Evolutionary conservation across 371 early-diverging fungal species (phyloP), one percentile per base, ranked within the genome.

Genomic region (Mucor saturninus): DNA sequence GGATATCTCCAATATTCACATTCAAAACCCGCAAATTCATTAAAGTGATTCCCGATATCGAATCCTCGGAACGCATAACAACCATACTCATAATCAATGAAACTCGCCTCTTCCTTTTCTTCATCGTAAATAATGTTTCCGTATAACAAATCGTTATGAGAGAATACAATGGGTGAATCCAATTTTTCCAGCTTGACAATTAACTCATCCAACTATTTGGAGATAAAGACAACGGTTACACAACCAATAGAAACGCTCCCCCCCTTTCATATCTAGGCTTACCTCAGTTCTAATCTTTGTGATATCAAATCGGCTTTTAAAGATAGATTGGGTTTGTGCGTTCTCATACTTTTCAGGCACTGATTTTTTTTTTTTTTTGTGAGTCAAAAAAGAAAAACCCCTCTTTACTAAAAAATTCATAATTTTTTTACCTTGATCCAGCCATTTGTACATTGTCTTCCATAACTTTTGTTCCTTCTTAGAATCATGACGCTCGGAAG

Each of bases 41-140:
- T 91, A 66, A 96, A 98, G 67, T 96, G 96, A 70, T 98, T 98
- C 49, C 90, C 96, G 63, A 98, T 94, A 70, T 98, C 98, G 67
- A 95, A 97, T 1, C 89, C 96, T 31, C 95, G 84, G 68, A 85
- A 92, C 32, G 86, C 89, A 72, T 90, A 90, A 14, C 84, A 85
- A 2, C 93, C 96, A 70, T 98, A 98, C 63, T 98, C 98, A 69
- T 94, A 96, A 76, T 98, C 98, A 62, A 97, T 97, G 69, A 98
- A 96, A 38, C 74, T 72, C 3, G 88, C 87, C 29, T 75, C 66
- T 30, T 71, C 72, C 63, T 83, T 83, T 10, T 85, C 75, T 42
- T 84, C 80, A 62, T 87, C 75, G 65, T 87, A 93, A 46, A 97
- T 91, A 60, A 97, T 79, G 69, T 97, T 97, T 49, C 91, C 97